Evolutionary conservation across 2,329 filamentous ascomycete genomes (phyloP).

Genomic region (Aspergillus floridensis): DNA sequence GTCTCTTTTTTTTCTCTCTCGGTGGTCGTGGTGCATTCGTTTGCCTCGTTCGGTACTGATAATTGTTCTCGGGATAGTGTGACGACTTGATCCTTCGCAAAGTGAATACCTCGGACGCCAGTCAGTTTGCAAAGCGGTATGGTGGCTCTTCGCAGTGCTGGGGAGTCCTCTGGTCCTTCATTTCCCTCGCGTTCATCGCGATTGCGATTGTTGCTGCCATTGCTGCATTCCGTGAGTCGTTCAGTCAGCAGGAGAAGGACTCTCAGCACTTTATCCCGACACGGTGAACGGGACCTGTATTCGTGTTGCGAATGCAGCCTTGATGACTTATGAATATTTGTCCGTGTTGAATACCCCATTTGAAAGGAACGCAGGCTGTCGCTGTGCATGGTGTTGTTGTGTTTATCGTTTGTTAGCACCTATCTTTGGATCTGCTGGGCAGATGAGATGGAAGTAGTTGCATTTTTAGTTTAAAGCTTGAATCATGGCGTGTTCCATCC

Average conservation of each 20-base stretch:
- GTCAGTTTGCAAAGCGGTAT: slow-evolving; percentile 73
- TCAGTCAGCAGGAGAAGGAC: slow-evolving; percentile 65
- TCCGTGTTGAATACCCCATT: neutral
- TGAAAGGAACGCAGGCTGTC: neutral
- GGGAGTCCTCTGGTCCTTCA: slow-evolving; percentile 74
- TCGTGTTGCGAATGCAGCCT: neutral
- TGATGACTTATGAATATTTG: neutral
- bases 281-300: slow-evolving; percentile 10
- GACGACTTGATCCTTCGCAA: slow-evolving; percentile 78
- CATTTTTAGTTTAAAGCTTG: neutral
- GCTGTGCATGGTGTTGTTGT: neutral
- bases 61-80: slow-evolving; percentile 46
- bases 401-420: neutral
- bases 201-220: slow-evolving; percentile 71
- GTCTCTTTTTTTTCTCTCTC: slow-evolving; percentile 18
- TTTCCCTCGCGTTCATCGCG: slow-evolving; percentile 70
- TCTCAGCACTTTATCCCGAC: slow-evolving; percentile 65
- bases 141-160: slow-evolving; percentile 78
- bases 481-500: too few species aligned
- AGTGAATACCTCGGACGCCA: slow-evolving; percentile 76
- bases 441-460: neutral
- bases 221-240: slow-evolving; percentile 71
- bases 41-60: neutral
- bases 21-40: neutral
- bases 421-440: neutral